Evolutionary conservation across 768 basidiomycete species (phyloP).

Genomic region (Infundibulicybe gibba): DNA sequence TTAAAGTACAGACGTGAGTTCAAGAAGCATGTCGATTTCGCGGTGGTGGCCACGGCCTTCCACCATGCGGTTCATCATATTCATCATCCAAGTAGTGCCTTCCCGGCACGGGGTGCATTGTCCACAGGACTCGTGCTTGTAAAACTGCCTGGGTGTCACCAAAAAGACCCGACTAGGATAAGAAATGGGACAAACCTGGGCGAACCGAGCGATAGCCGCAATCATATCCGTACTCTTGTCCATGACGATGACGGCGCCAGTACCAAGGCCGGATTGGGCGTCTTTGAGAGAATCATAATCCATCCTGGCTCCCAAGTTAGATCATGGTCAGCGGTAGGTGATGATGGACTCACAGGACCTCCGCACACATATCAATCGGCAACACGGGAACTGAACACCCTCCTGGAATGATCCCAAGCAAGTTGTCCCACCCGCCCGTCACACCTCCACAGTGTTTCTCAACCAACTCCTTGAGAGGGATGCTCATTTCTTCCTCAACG

Average conservation of each 20-base stretch:
- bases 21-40: slow-evolving; percentile 98
- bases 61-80: slow-evolving; percentile 98
- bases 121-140: slow-evolving; percentile 98
- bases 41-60: slow-evolving; percentile 87
- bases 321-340: not conserved
- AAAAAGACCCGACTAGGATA: not conserved
- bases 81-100: slow-evolving; percentile 99
- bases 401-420: slow-evolving; percentile 95
- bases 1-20: slow-evolving; percentile 67
- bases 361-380: slow-evolving; percentile 76
- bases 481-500: slow-evolving; percentile 99
- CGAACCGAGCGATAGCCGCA: slow-evolving; percentile 90
- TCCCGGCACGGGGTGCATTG: slow-evolving; percentile 95
- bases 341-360: slow-evolving; percentile 73
- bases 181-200: slow-evolving; percentile 44
- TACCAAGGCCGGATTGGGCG: slow-evolving; percentile 93
- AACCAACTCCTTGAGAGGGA: slow-evolving; percentile 87
- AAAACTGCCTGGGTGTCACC: slow-evolving; percentile 53
- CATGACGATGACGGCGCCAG: slow-evolving; percentile 99
- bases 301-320: slow-evolving; percentile 55
- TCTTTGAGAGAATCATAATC: slow-evolving; percentile 98
- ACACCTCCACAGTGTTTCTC: slow-evolving; percentile 98
- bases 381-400: slow-evolving; percentile 93
- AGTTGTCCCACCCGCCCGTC: slow-evolving; percentile 92
- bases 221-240: slow-evolving; percentile 96